These are phyloP conservation scores for Kwoniella shandongensis DNA, from an alignment of 768 basidiomycete genomes.

Conservation along the genomic window DNA sequence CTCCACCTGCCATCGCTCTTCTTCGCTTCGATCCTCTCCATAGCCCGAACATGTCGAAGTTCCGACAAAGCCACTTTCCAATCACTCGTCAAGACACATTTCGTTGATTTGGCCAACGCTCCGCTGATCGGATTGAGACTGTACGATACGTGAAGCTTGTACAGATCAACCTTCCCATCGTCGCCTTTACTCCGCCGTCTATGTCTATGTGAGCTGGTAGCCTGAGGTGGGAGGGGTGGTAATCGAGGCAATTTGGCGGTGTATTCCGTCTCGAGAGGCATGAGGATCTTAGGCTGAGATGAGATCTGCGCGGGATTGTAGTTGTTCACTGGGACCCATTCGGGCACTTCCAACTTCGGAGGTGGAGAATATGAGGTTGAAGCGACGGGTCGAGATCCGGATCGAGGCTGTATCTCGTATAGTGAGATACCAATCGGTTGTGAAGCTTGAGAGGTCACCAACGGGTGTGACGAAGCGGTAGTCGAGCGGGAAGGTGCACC, in stretches of 20 bases:
- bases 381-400: conserved; percentile 1
- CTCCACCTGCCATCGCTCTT: conserved; percentile 82
- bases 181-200: conserved; percentile 20
- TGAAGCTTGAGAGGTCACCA: background rate
- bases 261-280: conserved; percentile 44
- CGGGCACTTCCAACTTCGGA: conserved; percentile 15
- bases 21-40: conserved; percentile 80
- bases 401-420: conserved; percentile 17
- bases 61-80: conserved; percentile 75
- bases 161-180: conserved; percentile 33
- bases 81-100: conserved; percentile 49
- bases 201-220: conserved; percentile 4
- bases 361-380: conserved; percentile 14
- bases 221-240: conserved; percentile 20
- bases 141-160: conserved; percentile 38
- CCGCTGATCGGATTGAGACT: conserved; percentile 45
- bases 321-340: conserved; percentile 39
- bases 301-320: conserved; percentile 29
- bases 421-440: conserved; percentile 13
- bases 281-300: conserved; percentile 26
- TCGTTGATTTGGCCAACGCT: conserved; percentile 38
- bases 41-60: conserved; percentile 70
- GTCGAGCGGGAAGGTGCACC: background rate
- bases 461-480: background rate
- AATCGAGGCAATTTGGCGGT: conserved; percentile 35